Evolutionary conservation across 495 filamentous ascomycete species (phyloP), one percentile per base, ranked within the genome.

Genomic region (Penicillium chermesinum): DNA sequence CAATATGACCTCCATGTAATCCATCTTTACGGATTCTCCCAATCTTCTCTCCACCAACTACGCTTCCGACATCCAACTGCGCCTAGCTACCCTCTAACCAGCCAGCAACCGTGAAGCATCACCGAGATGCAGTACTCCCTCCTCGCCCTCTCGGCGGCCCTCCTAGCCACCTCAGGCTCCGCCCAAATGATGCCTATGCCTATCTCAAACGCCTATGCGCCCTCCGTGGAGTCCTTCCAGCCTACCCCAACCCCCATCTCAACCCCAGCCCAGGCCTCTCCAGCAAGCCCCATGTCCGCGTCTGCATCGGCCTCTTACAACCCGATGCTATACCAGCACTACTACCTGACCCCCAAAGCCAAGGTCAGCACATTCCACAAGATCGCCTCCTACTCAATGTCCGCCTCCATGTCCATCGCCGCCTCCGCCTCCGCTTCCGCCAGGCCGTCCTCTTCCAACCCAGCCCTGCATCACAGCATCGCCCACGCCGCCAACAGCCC

Each of bases 91-190:
- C 19, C 3, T 10, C 40, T 16, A 33, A 20, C 13, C 38, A 22
- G 20, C 1, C 13, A 33, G 7, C 4, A 27, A 43, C 15, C 22
- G 14, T 14, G 20, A 25, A 6, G 7, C 33, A 33, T 3, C 30
- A 17, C 10, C 41, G 52, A 45, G 15, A 61, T 61, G 58, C 48
- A 55, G 27, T 40, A 49, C 39, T 35, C 44, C 25, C 4, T 44
- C 21, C 42, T 61, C 39, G 32, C 46, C 41, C 19, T 61, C 34
- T 33, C 45, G 25, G n/a, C n/a, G n/a, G 22, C 57, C 25, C 33
- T 52, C n/a, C 41, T 56, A 14, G 48, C 36, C 3, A 49, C 47
- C 1, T n/a, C n/a, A n/a, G 35, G 30, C 44, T 20, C 22, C 13
- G 53, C 53, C 18, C 43, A 51, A 30, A 13, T 33, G 34, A 33